Base-by-base conservation (phyloP, 805 yeast species). In the Teunomyces tritomae region DNA sequence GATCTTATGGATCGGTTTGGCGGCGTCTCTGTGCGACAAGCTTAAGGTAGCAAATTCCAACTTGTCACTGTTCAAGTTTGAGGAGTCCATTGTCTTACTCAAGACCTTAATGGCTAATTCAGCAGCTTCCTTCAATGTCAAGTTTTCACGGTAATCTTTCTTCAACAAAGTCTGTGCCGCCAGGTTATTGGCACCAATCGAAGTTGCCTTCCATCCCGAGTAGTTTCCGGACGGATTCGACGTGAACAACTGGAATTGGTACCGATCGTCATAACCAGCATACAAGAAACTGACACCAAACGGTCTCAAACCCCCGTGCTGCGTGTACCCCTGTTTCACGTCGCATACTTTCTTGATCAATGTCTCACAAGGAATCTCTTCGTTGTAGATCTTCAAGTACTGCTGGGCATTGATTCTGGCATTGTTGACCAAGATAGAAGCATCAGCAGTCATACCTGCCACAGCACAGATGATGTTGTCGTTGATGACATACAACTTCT, bases 371-470 rank as follows among this genome's bases (percentile, higher is more conserved):
- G 97, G 97, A 44, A 92, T 87, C 53, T 90, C 90, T 69, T 90
- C 96, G 63, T 87, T 87, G 68, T 90, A 94, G 13, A 87, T 81
- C 66, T 88, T 84, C 57, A 94, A 76, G 67, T 94, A 87, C 56
- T 78, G 78, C 70, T 94, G 99, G 4, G 97, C 96, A 50, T 76
- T 71, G 17, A 82, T 79, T 58, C 99, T 79, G n/a, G 96, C 95
- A 57, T 83, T 82, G 67, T 89, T 87, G 54, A 94, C 86, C 56
- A 94, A 77, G 47, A 91, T 90, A 29, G 89, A 85, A 1, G 99
- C 99, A 70, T 94, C 99, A 1, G 98, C 92, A 37, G 94, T 94
- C 83, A 94, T 84, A 43, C 99, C 99, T 0, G 99, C 99, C 29
- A 94, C 99, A 0, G 97, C 96, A 59, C 95, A 89, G 44, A 90